These are phyloP conservation scores for Dothidotthia symphoricarpi DNA, from an alignment of 2,329 filamentous ascomycete genomes.

Conservation along the genomic window DNA sequence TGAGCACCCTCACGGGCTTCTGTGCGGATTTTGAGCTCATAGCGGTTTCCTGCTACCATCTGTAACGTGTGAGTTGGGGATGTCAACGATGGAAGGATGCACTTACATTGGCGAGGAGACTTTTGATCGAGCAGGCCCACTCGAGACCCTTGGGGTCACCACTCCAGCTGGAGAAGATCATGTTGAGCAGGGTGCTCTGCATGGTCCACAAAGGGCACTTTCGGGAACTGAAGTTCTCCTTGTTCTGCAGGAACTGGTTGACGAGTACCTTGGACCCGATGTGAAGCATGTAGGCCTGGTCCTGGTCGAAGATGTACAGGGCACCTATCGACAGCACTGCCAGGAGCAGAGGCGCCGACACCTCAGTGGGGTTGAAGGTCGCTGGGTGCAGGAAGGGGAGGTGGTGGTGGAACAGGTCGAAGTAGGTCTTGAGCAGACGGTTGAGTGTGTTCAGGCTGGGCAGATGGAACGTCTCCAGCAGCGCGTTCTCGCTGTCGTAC, in stretches of 20 bases:
- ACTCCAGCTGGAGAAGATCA: constrained; percentile 99
- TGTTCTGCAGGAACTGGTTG: constrained; percentile 95
- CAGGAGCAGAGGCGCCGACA: constrained; percentile 79
- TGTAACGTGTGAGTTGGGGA: constrained; percentile 2
- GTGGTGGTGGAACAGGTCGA: constrained; percentile 95
- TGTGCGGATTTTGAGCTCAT: constrained; percentile 89
- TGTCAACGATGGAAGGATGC: neutral
- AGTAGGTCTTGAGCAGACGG: constrained; percentile 91
- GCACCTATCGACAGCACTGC: constrained; percentile 94
- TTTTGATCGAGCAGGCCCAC: constrained; percentile 99
- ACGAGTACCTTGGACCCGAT: constrained; percentile 97
- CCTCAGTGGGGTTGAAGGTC: constrained; percentile 78
- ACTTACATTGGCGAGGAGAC: constrained; percentile 74
- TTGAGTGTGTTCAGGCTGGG: constrained; percentile 80
- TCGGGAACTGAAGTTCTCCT: constrained; percentile 96
- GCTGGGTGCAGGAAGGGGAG: constrained; percentile 91
- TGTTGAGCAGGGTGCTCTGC: constrained; percentile 95
- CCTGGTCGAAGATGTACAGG: constrained; percentile 93
- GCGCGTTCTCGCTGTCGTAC: constrained; percentile 75
- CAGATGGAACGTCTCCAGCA: constrained; percentile 86
- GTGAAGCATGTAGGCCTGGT: constrained; percentile 94
- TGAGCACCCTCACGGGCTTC: constrained; percentile 76
- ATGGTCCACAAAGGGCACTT: constrained; percentile 98
- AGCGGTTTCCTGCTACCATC: constrained; percentile 96
- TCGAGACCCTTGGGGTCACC: constrained; percentile 95